Evolutionary conservation across 352 stramenopile species (phyloP), one percentile per base, ranked within the genome.

Genomic region (Pythium phragmitis): DNA sequence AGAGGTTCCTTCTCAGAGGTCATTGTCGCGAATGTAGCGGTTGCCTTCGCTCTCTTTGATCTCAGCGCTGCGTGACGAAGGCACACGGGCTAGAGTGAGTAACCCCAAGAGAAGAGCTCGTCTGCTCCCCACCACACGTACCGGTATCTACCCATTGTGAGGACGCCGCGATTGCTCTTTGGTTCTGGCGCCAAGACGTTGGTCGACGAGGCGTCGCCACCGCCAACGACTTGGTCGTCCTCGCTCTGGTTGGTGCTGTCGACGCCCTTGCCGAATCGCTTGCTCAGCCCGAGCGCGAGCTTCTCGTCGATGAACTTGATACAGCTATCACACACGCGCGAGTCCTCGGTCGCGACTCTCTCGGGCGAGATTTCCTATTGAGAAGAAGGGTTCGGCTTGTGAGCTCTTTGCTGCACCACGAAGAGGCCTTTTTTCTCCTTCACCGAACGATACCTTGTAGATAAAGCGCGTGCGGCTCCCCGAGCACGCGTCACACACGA

Each of bases 41-140:
- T 95, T 95, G 63, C 86, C 86, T 73, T 95, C 86, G 56, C 84
- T 93, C 60, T 95, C 86, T 52, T 92, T 95, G 77, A 95, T 95
- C 62, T 95, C 86, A 39, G 86, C 86, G 59, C 86, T 95, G 46
- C 52, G 42, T 42, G 17, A 52, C 43, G 48, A 5, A 30, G 43
- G 41, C 34, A 36, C 19, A 51, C 16, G 14, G 5, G 9, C 34
- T 3, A 39, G 17, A n/a, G 45, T 57, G 34, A 57, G 50, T 30
- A 8, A 46, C 19, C 16, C 33, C 14, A 23, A 36, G 21, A 13
- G 11, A 14, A 30, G 45, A 33, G 42, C 14, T 48, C 42, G 7
- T 48, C 42, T 17, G 12, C 14, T 19, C 16, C 12, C 1, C 26
- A 30, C 26, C 26, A 2, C 26, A 68, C 65, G 55, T 69, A 92